Conservation (phyloP, 2,329 filamentous ascomycete genomes). For the Ascochyta clinopodiicola region DNA sequence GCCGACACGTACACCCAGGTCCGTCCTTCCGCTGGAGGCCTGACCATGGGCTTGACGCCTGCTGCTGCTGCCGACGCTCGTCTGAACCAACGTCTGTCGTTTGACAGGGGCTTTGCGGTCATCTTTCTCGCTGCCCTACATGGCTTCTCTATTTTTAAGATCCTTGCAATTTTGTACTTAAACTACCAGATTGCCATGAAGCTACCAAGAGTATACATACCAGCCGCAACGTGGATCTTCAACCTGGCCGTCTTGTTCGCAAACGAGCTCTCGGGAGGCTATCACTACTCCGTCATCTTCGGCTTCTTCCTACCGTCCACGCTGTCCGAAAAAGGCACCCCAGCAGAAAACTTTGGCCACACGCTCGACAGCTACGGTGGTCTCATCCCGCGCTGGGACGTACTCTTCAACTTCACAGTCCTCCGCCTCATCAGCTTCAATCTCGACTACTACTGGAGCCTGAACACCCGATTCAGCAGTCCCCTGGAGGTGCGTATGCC, state of each 20-base stretch:
- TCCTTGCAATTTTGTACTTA: constrained; percentile 77
- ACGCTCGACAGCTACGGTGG: constrained; percentile 82
- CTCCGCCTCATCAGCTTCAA: constrained; percentile 95
- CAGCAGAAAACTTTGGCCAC: constrained; percentile 66
- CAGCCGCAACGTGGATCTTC: constrained; percentile 84
- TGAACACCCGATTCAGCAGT: constrained; percentile 66
- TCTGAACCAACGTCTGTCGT: constrained; percentile 72
- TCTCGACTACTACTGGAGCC: constrained; percentile 93
- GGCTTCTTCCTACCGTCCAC: constrained; percentile 55
- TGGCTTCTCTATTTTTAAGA: constrained; percentile 83
- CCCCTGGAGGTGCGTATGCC: constrained; percentile 76
- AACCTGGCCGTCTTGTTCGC: constrained; percentile 86
- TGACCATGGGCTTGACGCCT: constrained; percentile 52
- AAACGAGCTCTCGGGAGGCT: constrained; percentile 85
- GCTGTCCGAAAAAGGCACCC: constrained; percentile 50
- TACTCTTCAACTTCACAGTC: constrained; percentile 97
- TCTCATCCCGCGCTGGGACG: constrained; percentile 88
- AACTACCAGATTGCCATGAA: constrained; percentile 82
- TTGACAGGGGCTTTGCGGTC: constrained; percentile 82
- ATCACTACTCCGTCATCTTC: constrained; percentile 71
- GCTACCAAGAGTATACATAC: constrained; percentile 74
- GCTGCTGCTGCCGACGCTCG: constrained; percentile 60
- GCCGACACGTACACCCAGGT: constrained; percentile 53
- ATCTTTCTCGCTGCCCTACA: constrained; percentile 81
- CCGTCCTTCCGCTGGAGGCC: constrained; percentile 44